These are phyloP conservation scores for Cordyceps farinosa DNA, from an alignment of 2,329 filamentous ascomycete species.

Conservation along the genomic window DNA sequence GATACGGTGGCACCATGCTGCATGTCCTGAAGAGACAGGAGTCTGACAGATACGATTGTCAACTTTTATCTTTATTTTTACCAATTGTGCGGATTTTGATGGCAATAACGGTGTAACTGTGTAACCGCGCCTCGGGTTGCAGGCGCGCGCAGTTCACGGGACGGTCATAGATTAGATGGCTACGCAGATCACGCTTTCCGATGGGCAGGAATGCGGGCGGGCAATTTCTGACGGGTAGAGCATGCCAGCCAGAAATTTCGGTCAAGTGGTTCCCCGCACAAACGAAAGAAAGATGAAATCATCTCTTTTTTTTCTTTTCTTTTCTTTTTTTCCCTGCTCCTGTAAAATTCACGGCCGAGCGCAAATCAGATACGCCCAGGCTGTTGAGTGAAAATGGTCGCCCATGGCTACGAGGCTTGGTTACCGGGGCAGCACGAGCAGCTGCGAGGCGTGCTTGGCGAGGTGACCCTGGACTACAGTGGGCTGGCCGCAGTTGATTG, in stretches of 20 bases:
- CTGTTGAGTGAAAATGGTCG: not conserved
- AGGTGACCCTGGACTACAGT: not conserved
- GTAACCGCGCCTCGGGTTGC: too few relatives aligned
- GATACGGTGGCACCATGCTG: not conserved
- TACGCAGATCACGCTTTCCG: not conserved
- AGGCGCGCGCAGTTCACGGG: too few relatives aligned
- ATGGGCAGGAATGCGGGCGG: conserved; percentile 10
- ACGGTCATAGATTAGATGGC: not conserved
- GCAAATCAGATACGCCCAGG: not conserved
- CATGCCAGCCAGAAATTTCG: not conserved
- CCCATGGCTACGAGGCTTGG: conserved; percentile 15
- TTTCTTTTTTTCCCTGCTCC: not conserved
- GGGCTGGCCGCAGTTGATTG: not conserved
- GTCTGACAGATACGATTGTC: too few relatives aligned
- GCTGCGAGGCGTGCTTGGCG: not conserved
- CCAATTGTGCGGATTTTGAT: too few relatives aligned
- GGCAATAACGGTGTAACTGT: too few relatives aligned
- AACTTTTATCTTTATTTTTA: too few relatives aligned
- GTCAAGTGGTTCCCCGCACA: not conserved
- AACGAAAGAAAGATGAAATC: not conserved
- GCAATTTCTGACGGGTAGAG: not conserved
- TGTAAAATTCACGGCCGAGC: not conserved
- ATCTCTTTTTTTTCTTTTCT: not conserved
- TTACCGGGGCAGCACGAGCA: conserved; percentile 13
- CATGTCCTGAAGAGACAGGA: not conserved